Conservation (phyloP, 805 yeast species). For the Barnettozyma wickerhamii region DNA sequence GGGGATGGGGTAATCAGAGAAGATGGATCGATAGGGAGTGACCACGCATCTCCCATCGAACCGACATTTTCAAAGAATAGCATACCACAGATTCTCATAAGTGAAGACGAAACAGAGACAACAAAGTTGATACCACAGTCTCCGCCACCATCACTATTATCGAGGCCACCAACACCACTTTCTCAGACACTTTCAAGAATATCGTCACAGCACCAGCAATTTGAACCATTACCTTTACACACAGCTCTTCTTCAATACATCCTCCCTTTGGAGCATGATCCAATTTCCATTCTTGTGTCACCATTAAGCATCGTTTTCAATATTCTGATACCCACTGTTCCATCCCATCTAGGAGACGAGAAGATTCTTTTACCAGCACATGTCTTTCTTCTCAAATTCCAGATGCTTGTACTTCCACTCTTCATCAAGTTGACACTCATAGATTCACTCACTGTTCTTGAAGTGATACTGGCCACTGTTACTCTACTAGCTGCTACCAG, state of each 20-base stretch:
- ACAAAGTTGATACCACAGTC: neutral
- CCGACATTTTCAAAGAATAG: neutral
- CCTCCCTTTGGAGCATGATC: neutral
- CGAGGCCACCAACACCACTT: neutral
- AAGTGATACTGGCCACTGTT: neutral
- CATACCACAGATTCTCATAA: slow-evolving; percentile 4
- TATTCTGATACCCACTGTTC: slow-evolving; percentile 3
- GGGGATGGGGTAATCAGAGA: neutral
- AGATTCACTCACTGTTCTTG: neutral
- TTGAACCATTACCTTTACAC: neutral
- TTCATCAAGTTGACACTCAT: neutral
- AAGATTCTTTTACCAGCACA: neutral
- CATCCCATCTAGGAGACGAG: neutral
- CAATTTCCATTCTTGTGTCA: neutral
- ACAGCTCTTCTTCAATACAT: neutral
- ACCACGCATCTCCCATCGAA: neutral
- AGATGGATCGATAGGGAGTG: too few relatives aligned
- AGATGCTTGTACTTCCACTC: slow-evolving; percentile 1
- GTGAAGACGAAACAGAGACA: neutral
- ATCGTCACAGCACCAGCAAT: neutral
- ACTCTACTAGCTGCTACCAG: neutral
- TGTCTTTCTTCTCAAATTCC: neutral
- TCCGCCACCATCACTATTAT: neutral
- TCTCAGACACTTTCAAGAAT: neutral
- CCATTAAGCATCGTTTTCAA: slow-evolving; percentile 7